Evolutionary conservation across 306 rosid species (phyloP).

Genomic region (Citrullus amarus): DNA sequence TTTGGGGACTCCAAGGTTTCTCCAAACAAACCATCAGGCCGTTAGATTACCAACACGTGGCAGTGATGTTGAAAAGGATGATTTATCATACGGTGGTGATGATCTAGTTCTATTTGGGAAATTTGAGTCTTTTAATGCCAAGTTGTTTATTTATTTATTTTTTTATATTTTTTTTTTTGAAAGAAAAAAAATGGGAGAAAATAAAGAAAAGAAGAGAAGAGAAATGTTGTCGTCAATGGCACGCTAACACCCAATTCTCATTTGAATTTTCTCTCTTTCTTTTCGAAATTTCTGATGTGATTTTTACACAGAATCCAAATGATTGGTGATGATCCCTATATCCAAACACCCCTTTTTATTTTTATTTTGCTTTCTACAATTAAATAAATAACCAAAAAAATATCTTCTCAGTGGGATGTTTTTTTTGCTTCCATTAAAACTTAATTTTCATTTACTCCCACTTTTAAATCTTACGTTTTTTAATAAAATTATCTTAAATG

Average conservation of each 20-base stretch:
- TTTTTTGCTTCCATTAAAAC: too few species aligned
- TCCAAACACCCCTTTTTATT: background rate
- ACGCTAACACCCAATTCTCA: background rate
- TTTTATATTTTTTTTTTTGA: too few species aligned
- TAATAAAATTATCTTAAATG: too few species aligned
- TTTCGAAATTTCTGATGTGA: background rate
- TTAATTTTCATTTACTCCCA: too few species aligned
- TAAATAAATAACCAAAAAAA: too few species aligned
- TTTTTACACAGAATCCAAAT: background rate
- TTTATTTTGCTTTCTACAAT: too few species aligned
- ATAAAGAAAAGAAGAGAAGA: too few species aligned
- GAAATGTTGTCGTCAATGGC: background rate
- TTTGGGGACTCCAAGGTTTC: conserved; percentile 5
- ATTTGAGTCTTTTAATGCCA: background rate
- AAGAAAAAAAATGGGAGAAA: background rate
- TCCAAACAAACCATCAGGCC: background rate
- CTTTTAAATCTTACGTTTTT: too few species aligned
- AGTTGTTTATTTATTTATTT: too few species aligned
- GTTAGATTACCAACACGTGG: background rate
- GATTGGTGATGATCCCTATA: conserved; percentile 7
- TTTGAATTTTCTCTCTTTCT: too few species aligned
- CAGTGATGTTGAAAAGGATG: too few species aligned
- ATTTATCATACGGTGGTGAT: background rate
- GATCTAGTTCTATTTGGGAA: background rate
- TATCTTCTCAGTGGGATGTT: too few species aligned